These are phyloP conservation scores for Poronia punctata DNA, from an alignment of 495 filamentous ascomycete species.

Conservation along the genomic window DNA sequence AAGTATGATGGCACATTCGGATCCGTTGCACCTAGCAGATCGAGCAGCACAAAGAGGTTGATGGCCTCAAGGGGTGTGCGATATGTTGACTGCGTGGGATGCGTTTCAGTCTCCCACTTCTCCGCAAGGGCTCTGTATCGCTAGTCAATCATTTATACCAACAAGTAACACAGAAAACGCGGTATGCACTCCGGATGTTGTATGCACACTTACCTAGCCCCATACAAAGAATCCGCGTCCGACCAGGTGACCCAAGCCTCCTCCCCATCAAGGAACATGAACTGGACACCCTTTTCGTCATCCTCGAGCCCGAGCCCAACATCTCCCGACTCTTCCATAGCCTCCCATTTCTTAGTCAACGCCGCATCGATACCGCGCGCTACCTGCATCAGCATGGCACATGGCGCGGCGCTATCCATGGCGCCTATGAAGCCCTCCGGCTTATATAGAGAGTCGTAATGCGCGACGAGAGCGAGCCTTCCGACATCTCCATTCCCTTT, in stretches of 20 bases:
- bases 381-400: constrained; percentile 75
- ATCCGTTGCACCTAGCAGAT: constrained; percentile 64
- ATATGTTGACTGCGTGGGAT: constrained; percentile 65
- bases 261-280: constrained; percentile 83
- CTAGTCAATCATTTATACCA: background rate
- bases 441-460: constrained; percentile 75
- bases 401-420: constrained; percentile 82
- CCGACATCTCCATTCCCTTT: constrained; percentile 55
- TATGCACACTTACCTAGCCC: constrained; percentile 45
- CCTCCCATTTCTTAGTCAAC: constrained; percentile 31
- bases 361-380: constrained; percentile 35
- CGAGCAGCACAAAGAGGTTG: constrained; percentile 76
- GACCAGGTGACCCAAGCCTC: constrained; percentile 79
- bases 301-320: constrained; percentile 26
- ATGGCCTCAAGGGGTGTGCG: constrained; percentile 66
- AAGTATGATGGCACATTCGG: constrained; percentile 75
- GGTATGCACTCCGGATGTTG: too few relatives aligned
- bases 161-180: too few relatives aligned
- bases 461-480: constrained; percentile 78
- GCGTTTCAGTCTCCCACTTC: constrained; percentile 61
- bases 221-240: constrained; percentile 71
- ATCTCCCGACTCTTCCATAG: constrained; percentile 29
- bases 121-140: constrained; percentile 52
- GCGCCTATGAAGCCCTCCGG: constrained; percentile 82
- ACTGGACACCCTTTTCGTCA: constrained; percentile 63